phyloP scores from a whole-genome alignment of 768 basidiomycete species.

The Asterophora parasitica region DNA sequence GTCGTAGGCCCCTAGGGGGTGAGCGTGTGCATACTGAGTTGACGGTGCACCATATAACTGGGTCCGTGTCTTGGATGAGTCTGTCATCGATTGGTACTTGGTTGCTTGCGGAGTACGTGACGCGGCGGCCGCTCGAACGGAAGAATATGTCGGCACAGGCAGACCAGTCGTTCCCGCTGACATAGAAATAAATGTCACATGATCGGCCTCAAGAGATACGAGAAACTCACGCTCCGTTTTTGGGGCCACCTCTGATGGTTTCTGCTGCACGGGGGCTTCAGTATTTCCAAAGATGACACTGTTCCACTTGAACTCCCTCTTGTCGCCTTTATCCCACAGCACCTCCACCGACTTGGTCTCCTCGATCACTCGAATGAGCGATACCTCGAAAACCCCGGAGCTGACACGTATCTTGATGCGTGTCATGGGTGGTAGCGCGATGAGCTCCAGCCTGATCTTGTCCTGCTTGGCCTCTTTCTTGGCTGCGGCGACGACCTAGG shows the following conservation, averaged over 20 bases:
- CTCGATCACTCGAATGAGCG: constrained; percentile 64
- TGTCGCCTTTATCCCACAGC: constrained; percentile 70
- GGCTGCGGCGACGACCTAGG: constrained; percentile 65
- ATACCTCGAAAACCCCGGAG: constrained; percentile 84
- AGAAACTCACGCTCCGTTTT: constrained; percentile 43
- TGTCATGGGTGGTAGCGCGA: constrained; percentile 64
- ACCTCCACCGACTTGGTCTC: constrained; percentile 73
- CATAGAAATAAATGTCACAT: not conserved
- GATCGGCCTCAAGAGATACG: too few species aligned
- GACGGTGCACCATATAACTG: constrained; percentile 14
- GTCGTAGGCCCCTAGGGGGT: constrained; percentile 27
- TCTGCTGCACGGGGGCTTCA: constrained; percentile 67
- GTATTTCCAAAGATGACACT: constrained; percentile 74
- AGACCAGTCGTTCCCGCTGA: constrained; percentile 19
- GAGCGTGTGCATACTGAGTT: constrained; percentile 17
- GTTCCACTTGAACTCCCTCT: constrained; percentile 80
- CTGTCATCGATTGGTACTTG: constrained; percentile 12
- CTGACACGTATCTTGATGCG: constrained; percentile 83
- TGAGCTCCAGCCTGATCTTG: constrained; percentile 63
- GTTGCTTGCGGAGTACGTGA: constrained; percentile 5
- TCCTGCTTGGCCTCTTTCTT: constrained; percentile 75
- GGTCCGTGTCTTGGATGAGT: constrained; percentile 6
- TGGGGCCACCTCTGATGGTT: constrained; percentile 51
- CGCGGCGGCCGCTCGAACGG: constrained; percentile 23
- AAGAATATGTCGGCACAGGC: constrained; percentile 28